Conservation (phyloP, 441 rosid genomes). For the Pelargonium citronellum region DNA sequence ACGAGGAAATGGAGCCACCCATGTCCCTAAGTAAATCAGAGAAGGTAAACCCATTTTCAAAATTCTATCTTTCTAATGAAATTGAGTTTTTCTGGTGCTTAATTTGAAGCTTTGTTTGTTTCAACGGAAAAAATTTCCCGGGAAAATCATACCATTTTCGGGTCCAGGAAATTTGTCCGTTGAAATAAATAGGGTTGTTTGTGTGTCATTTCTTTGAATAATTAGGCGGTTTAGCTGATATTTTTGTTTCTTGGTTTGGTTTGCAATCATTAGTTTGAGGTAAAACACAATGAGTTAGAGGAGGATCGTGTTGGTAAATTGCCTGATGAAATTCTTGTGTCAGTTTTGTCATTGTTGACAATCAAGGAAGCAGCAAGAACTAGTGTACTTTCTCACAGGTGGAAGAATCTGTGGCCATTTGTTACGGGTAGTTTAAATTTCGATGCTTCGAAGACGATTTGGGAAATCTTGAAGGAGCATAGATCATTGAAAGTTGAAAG, state of each 20-base stretch:
- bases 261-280: conserved; percentile 1
- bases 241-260: neutral
- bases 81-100: neutral
- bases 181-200: conserved; percentile 1
- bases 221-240: neutral
- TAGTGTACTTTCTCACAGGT: conserved; percentile 18
- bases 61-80: neutral
- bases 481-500: conserved; percentile 14
- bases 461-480: neutral
- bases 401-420: conserved; percentile 22
- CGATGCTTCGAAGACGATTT: conserved; percentile 5
- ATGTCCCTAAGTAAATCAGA: neutral
- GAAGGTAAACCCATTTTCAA: conserved; percentile 1
- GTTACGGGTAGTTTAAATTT: conserved; percentile 14
- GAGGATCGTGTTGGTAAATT: conserved; percentile 16
- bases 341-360: conserved; percentile 20
- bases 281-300: conserved; percentile 6
- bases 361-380: conserved; percentile 24
- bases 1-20: conserved; percentile 5
- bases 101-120: neutral
- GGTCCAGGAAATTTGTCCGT: neutral
- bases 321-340: conserved; percentile 27
- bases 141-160: neutral
- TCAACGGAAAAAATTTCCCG: neutral
- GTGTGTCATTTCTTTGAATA: neutral